phyloP scores from a whole-genome alignment of 495 filamentous ascomycete genomes.

The Ramalina intermedia region DNA sequence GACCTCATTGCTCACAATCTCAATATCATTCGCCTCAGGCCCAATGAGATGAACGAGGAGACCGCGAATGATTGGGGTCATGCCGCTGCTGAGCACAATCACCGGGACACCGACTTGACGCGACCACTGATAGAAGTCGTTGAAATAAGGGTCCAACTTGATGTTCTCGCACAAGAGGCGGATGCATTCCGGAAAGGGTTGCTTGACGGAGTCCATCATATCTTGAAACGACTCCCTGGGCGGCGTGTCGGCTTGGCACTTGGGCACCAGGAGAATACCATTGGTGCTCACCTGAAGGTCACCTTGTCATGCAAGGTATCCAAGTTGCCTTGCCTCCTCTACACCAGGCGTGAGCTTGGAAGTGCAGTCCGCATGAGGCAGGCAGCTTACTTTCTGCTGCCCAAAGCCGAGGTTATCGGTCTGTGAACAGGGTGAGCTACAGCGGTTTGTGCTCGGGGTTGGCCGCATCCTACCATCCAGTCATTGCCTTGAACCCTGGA shows the following conservation, averaged over 20 bases:
- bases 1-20: constrained; percentile 77
- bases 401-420: constrained; percentile 89
- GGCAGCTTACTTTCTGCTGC: constrained; percentile 16
- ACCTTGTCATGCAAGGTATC: constrained; percentile 53
- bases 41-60: constrained; percentile 68
- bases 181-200: constrained; percentile 69
- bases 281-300: constrained; percentile 47
- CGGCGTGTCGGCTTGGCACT: constrained; percentile 1
- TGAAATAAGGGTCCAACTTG: constrained; percentile 73
- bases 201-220: constrained; percentile 69
- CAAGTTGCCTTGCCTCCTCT: constrained; percentile 49
- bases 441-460: background rate
- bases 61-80: constrained; percentile 80
- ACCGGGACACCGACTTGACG: constrained; percentile 72
- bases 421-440: constrained; percentile 22
- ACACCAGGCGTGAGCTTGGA: constrained; percentile 5
- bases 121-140: constrained; percentile 71
- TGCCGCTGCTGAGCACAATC: constrained; percentile 78
- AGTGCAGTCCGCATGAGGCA: background rate
- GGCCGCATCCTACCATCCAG: constrained; percentile 42
- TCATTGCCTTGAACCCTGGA: constrained; percentile 53
- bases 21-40: constrained; percentile 52
- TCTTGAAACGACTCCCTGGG: constrained; percentile 62
- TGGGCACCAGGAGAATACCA: background rate
- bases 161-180: constrained; percentile 63